Evolutionary conservation across 805 yeast species (phyloP).

Genomic region (Wickerhamomyces tratensis): DNA sequence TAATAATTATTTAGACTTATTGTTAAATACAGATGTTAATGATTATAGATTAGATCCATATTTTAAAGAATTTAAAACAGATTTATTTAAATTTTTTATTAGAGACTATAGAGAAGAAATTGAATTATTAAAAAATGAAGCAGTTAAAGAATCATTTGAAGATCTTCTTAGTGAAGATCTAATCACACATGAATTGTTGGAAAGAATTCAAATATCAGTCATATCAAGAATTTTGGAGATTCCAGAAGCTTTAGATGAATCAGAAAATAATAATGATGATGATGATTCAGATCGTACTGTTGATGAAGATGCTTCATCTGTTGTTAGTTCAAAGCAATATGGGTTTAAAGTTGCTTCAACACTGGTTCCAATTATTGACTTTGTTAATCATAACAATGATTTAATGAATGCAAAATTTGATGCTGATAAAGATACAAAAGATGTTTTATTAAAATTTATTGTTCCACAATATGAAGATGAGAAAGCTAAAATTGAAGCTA

Average conservation of each 20-base stretch:
- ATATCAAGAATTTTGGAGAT: slow-evolving; percentile 56
- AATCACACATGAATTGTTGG: slow-evolving; percentile 6
- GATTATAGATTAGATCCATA: slow-evolving; percentile 15
- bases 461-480: slow-evolving; percentile 4
- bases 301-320: slow-evolving; percentile 1
- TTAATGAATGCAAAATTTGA: slow-evolving; percentile 49
- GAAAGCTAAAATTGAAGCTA: slow-evolving; percentile 1
- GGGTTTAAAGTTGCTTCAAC: slow-evolving; percentile 42
- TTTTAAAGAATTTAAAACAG: slow-evolving; percentile 18
- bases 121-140: slow-evolving; percentile 10
- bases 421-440: slow-evolving; percentile 35
- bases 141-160: slow-evolving; percentile 11
- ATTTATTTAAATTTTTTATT: slow-evolving; percentile 10
- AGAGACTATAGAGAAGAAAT: slow-evolving; percentile 11
- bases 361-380: slow-evolving; percentile 58
- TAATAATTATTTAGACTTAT: slow-evolving; percentile 23
- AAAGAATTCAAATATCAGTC: slow-evolving; percentile 33
- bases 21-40: slow-evolving; percentile 22
- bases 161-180: slow-evolving; percentile 14
- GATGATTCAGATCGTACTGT: slow-evolving; percentile 1
- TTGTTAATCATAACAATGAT: slow-evolving; percentile 47
- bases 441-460: slow-evolving; percentile 29
- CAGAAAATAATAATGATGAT: background rate
- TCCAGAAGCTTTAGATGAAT: slow-evolving; percentile 30
- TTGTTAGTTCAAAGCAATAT: slow-evolving; percentile 10